Evolutionary conservation across 2,329 filamentous ascomycete genomes (phyloP), one percentile per base, ranked within the genome.

Genomic region (Aspergillus sp.): DNA sequence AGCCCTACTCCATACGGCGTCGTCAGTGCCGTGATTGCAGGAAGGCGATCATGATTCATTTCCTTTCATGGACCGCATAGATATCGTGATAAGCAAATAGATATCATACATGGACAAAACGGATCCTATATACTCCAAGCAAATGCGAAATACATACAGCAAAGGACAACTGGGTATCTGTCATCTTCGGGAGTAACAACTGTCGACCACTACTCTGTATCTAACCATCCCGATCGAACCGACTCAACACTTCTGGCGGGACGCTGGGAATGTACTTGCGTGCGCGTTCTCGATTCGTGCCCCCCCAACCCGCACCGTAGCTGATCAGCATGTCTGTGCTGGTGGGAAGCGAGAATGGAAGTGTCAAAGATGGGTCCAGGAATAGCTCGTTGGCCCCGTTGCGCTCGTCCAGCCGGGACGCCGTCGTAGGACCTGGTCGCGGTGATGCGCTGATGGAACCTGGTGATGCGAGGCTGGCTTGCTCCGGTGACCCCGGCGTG

Each of bases 241-340:
- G 94, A 50, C 85, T 82, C 50, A 98, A 73, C 62, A 97, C 95
- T 69, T 98, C 93, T 0, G 90, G 85, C 12, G 93, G 91, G 45
- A 98, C 87, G 0, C 88, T 94, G 2, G 93, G 93, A 41, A 95
- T 94, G 65, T 98, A 98, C 70, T 95, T 95, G 55, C 88, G 78
- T 67, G 94, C 93, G 47, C 89, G 78, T 68, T 97, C 93, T 52
- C 86, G 79, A 70, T 98, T 95, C 41, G 93, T 74, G 0, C 93
- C 93, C 4, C 93, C 93, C 60, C 97, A 93, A 0, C 93, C 93
- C 8, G 93, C 90, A 0, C 93, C 93, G 60, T 94, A 98, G 55
- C 84, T 91, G 42, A 98, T 81, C 42, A 97, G 77, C 93, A 98
- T 98, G 66, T 98, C 93, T 28, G 90, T 97, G 48, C 88, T 93